Base-by-base conservation (phyloP, 345 rosid species). In the Linum trigynum region DNA sequence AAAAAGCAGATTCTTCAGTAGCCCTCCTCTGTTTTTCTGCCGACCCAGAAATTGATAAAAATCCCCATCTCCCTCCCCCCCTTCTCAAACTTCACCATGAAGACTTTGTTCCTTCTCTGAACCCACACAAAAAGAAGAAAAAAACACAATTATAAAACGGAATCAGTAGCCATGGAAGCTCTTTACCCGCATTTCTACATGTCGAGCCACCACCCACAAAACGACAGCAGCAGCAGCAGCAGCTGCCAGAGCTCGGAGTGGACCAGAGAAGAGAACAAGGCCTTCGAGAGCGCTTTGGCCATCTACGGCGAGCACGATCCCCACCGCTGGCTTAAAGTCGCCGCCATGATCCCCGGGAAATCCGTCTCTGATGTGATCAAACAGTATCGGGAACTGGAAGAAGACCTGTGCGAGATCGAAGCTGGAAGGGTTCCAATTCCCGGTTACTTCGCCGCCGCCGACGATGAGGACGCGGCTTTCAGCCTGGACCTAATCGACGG, bases 231-330 rank as follows among this genome's bases (percentile, higher is more conserved):
- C 53, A 48, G 53, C 15, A 48, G 32, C 32, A 23, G 53, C 14
- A 48, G 53, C 42, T 55, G 36, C 62, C 51, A 63, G 37, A 76
- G 75, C 76, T 65, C 70, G 8, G 63, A 61, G 70, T 90, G 97
- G 97, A 84, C 83, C 41, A 80, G 65, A 75, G 97, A 87, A 55
- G 92, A 90, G 80, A 90, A 87, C 85, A 85, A 90, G 78, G 68
- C 39, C 67, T 90, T 90, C 39, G 97, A 90, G 77, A 84, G 84
- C 64, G 97, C 90, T 62, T 82, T 90, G 45, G 97, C 97, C 0
- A 76, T 84, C 10, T 84, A 65, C 59, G 78, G 85, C 36, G 85
- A 84, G 72, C 77, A 82, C 58, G 85, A 87, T 1, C 90, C 95
- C 0, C 90, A 87, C 61, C 74, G 92, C 14, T 90, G 95, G 97